Conservation (phyloP, 306 rosid species). For the Lathyrus sativus region DNA sequence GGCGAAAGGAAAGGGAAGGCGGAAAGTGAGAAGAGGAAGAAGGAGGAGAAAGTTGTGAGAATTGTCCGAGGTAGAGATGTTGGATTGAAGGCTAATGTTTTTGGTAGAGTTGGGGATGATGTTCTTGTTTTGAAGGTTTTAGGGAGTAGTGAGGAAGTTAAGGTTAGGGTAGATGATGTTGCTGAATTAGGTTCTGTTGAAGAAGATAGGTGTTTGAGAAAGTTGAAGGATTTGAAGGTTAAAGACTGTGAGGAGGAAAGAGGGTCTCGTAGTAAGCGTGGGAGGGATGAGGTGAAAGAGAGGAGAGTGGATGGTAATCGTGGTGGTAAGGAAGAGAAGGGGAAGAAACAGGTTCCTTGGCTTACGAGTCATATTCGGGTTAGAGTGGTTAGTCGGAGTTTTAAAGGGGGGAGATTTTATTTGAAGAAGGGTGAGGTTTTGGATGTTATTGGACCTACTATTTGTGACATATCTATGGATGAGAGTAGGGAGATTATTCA, state of each 20-base stretch:
- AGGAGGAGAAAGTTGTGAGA: slow-evolving; percentile 49
- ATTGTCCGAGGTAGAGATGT: slow-evolving; percentile 60
- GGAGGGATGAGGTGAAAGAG: slow-evolving; percentile 22
- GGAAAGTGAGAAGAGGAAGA: slow-evolving; percentile 13
- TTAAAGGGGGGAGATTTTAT: slow-evolving; percentile 73
- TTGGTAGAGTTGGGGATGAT: slow-evolving; percentile 42
- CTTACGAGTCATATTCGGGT: slow-evolving; percentile 81
- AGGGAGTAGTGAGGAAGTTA: slow-evolving; percentile 45
- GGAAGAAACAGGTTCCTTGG: slow-evolving; percentile 54
- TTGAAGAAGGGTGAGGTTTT: slow-evolving; percentile 77
- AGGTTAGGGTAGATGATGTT: slow-evolving; percentile 47
- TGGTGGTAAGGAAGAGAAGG: slow-evolving; percentile 36
- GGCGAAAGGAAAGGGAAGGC: slow-evolving; percentile 1
- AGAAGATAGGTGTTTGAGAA: slow-evolving; percentile 65
- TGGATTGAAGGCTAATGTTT: slow-evolving; percentile 60
- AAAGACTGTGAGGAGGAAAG: slow-evolving; percentile 23
- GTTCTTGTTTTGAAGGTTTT: slow-evolving; percentile 51
- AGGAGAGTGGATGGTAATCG: slow-evolving; percentile 19
- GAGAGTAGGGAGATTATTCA: slow-evolving; percentile 73
- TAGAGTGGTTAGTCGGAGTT: slow-evolving; percentile 61
- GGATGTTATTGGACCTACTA: slow-evolving; percentile 75
- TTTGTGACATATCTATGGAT: slow-evolving; percentile 84
- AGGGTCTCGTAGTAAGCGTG: slow-evolving; percentile 34
- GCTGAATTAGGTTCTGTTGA: slow-evolving; percentile 65
- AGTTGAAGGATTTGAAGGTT: slow-evolving; percentile 54